A percentile compares a stretch with the other conserved stretches of the same genome.
phyloP scores from a whole-genome alignment of 2,329 filamentous ascomycete genomes.

The Stromatinia cepivora region DNA sequence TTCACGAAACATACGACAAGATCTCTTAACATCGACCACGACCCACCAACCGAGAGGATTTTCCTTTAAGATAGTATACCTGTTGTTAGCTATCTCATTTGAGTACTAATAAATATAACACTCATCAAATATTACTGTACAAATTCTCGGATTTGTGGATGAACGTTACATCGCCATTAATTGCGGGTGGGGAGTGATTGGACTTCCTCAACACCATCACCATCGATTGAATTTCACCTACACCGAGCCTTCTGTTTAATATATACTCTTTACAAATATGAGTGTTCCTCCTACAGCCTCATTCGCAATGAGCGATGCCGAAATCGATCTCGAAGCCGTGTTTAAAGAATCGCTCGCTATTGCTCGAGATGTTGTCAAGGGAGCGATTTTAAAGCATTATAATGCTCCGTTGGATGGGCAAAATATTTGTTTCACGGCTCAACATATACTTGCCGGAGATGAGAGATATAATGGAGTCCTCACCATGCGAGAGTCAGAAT shows the following conservation, averaged over 20 bases:
- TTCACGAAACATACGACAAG: not conserved
- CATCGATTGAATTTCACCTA: not conserved
- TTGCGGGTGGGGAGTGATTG: constrained; percentile 9
- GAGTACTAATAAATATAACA: not conserved
- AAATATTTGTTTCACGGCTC: not conserved
- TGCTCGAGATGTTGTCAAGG: constrained; percentile 22
- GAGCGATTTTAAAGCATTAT: not conserved
- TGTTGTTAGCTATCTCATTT: not conserved
- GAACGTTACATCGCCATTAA: constrained; percentile 5
- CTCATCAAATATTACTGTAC: not conserved
- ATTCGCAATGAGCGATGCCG: constrained; percentile 6
- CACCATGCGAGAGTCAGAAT: not conserved
- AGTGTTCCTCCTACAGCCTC: not conserved
- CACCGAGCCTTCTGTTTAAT: not conserved
- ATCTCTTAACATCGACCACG: not conserved
- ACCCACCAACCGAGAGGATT: not conserved
- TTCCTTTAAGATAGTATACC: not conserved
- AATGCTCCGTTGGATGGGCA: constrained; percentile 9
- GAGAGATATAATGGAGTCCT: not conserved
- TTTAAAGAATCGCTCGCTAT: constrained; percentile 18
- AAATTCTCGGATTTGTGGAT: not conserved
- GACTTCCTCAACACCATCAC: not conserved
- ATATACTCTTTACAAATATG: constrained; percentile 3
- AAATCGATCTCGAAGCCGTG: constrained; percentile 23
- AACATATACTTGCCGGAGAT: constrained; percentile 4